Evolutionary conservation across 2,329 filamentous ascomycete genomes (phyloP).

Genomic region (Tolypocladium paradoxum): DNA sequence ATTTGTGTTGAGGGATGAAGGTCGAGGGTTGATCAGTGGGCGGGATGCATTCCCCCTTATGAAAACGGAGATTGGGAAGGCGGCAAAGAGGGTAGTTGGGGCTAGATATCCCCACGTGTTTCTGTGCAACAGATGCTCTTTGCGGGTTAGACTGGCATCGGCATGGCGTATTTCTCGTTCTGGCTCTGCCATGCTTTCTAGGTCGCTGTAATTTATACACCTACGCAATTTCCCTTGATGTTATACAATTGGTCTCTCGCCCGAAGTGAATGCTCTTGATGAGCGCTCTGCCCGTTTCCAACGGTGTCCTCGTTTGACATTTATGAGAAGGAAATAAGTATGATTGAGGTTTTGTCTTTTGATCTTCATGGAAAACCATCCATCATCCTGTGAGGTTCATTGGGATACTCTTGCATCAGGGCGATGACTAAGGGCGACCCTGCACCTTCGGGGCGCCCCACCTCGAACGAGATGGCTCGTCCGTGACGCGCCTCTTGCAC

Average conservation of each 20-base stretch:
- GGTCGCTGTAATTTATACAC: constrained; percentile 54
- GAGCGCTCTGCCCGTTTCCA: too few species aligned
- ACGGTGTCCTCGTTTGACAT: too few species aligned
- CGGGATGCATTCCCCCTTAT: constrained; percentile 26
- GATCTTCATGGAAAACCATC: not conserved
- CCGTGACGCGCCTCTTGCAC: not conserved
- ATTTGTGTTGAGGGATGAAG: constrained; percentile 17
- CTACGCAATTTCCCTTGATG: constrained; percentile 43
- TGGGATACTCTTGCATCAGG: not conserved
- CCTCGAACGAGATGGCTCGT: not conserved
- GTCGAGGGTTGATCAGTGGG: constrained; percentile 20
- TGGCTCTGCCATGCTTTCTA: constrained; percentile 36
- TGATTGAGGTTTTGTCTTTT: too few species aligned
- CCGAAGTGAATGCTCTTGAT: too few species aligned
- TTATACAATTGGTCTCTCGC: constrained; percentile 2
- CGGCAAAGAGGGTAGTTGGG: constrained; percentile 34
- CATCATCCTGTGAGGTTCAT: not conserved
- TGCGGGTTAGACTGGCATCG: constrained; percentile 39
- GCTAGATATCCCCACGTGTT: constrained; percentile 25
- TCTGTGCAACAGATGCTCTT: constrained; percentile 30
- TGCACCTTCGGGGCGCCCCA: not conserved
- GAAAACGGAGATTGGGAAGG: constrained; percentile 35
- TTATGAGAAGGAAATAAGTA: too few species aligned
- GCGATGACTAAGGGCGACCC: not conserved
- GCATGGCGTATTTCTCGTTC: constrained; percentile 34